A percentile compares a stretch with the other conserved stretches of the same genome.
These are phyloP conservation scores for Hamigera avellanea DNA, from an alignment of 495 filamentous ascomycete genomes.

Conservation along the genomic window DNA sequence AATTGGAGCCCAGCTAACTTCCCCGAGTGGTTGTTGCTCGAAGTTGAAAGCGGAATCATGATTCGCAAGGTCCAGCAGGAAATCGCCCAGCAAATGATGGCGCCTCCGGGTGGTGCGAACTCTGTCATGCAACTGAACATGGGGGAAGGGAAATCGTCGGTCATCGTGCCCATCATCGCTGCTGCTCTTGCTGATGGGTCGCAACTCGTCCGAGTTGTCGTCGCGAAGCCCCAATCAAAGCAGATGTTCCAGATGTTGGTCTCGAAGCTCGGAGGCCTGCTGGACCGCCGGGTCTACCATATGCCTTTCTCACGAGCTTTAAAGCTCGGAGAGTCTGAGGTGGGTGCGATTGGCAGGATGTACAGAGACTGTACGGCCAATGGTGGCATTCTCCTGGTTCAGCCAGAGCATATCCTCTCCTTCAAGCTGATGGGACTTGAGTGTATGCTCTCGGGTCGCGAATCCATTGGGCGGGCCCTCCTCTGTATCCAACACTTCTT, in stretches of 20 bases:
- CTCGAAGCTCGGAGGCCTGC: conserved; percentile 45
- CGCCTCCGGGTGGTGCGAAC: conserved; percentile 26
- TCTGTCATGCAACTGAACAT: conserved; percentile 62
- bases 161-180: conserved; percentile 56
- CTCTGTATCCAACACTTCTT: conserved; percentile 32
- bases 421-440: conserved; percentile 58
- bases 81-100: conserved; percentile 47
- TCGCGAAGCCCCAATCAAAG: conserved; percentile 48
- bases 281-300: conserved; percentile 45
- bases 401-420: conserved; percentile 62
- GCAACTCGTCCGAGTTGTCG: conserved; percentile 46
- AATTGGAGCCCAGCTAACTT: conserved; percentile 40
- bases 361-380: conserved; percentile 31
- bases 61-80: conserved; percentile 49
- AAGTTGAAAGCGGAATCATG: conserved; percentile 51
- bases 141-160: conserved; percentile 64
- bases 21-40: conserved; percentile 51
- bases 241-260: conserved; percentile 55
- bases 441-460: conserved; percentile 14
- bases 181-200: conserved; percentile 39
- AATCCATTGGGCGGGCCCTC: conserved; percentile 18
- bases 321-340: conserved; percentile 17
- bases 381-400: conserved; percentile 47
- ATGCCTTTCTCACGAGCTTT: conserved; percentile 51
- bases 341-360: conserved; percentile 6